A percentile compares a stretch with the other conserved stretches of the same genome.
These are phyloP conservation scores for Maudiozyma pseudohumilis DNA, from an alignment of 805 yeast genomes.

Conservation along the genomic window DNA sequence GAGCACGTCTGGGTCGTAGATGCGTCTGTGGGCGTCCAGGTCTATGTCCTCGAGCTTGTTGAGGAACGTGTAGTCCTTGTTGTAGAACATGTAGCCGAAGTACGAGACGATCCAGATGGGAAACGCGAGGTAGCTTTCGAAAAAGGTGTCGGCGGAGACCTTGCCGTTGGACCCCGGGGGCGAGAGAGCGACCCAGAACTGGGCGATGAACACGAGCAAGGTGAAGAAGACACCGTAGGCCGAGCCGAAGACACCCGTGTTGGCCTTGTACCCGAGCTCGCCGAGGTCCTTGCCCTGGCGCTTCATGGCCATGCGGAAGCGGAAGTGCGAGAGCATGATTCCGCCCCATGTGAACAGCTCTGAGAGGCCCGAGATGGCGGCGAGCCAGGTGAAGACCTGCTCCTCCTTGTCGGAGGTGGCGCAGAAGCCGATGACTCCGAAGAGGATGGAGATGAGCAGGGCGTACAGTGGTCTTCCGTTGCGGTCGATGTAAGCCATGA, in stretches of 20 bases:
- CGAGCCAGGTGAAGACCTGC: slow-evolving; percentile 50
- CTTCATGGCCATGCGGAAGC: slow-evolving; percentile 46
- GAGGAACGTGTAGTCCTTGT: slow-evolving; percentile 28
- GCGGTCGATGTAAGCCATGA: slow-evolving; percentile 43
- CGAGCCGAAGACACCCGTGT: slow-evolving; percentile 42
- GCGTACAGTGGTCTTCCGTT: slow-evolving; percentile 52
- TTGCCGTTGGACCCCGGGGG: slow-evolving; percentile 38
- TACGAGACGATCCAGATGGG: slow-evolving; percentile 36
- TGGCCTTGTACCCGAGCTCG: slow-evolving; percentile 44
- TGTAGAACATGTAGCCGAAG: slow-evolving; percentile 42
- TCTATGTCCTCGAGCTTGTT: slow-evolving; percentile 33
- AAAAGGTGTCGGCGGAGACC: slow-evolving; percentile 35
- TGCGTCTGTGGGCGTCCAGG: slow-evolving; percentile 35
- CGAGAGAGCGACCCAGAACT: slow-evolving; percentile 55
- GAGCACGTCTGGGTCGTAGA: slow-evolving; percentile 31
- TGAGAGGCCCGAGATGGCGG: slow-evolving; percentile 47
- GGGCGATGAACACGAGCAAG: slow-evolving; percentile 41
- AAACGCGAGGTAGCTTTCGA: slow-evolving; percentile 43
- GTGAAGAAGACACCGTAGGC: slow-evolving; percentile 40
- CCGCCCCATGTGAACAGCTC: slow-evolving; percentile 52
- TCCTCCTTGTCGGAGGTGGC: slow-evolving; percentile 45
- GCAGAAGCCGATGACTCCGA: slow-evolving; percentile 52
- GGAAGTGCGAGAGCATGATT: slow-evolving; percentile 41
- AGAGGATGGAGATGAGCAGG: slow-evolving; percentile 37
- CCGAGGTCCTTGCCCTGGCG: slow-evolving; percentile 37